Conservation (phyloP, 768 basidiomycete species). For the Leccinum ochraceum region DNA sequence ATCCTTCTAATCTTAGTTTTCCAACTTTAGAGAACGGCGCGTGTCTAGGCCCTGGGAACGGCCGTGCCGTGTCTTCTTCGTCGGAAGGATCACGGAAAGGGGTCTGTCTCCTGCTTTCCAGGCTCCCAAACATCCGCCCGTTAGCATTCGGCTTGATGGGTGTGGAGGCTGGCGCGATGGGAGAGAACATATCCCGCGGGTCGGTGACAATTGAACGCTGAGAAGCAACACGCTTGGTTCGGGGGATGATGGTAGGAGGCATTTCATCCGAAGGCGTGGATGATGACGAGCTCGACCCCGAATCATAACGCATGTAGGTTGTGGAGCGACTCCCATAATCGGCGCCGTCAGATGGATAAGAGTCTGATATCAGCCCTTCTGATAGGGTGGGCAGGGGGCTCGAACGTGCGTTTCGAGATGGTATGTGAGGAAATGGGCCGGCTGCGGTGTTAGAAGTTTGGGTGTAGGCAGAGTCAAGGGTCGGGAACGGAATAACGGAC, state of each 20-base stretch:
- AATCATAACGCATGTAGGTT: slow-evolving; percentile 23
- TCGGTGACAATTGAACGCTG: slow-evolving; percentile 26
- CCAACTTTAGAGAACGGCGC: slow-evolving; percentile 21
- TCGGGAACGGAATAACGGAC: slow-evolving; percentile 31
- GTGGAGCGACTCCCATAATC: slow-evolving; percentile 8
- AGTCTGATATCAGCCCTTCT: slow-evolving; percentile 16
- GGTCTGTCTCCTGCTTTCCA: slow-evolving; percentile 15
- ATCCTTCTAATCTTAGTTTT: slow-evolving; percentile 29
- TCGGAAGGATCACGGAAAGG: slow-evolving; percentile 33
- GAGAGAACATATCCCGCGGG: slow-evolving; percentile 34
- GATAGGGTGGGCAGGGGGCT: slow-evolving; percentile 13
- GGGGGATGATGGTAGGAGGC: slow-evolving; percentile 38
- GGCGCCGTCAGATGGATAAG: slow-evolving; percentile 5
- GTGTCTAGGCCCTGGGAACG: slow-evolving; percentile 26
- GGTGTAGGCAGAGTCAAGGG: slow-evolving; percentile 24
- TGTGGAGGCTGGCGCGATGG: slow-evolving; percentile 44
- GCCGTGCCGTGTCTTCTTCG: slow-evolving; percentile 26
- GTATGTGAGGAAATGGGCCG: slow-evolving; percentile 61
- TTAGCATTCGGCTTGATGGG: slow-evolving; percentile 23
- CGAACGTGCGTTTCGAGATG: slow-evolving; percentile 44
- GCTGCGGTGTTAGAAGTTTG: slow-evolving; percentile 55
- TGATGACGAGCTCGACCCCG: slow-evolving; percentile 38
- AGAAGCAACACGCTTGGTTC: slow-evolving; percentile 39
- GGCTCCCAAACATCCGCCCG: slow-evolving; percentile 13
- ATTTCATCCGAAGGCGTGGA: slow-evolving; percentile 38